These are phyloP conservation scores for Leishmania martiniquensis DNA, from an alignment of 208 protist genomes.

Conservation along the genomic window DNA sequence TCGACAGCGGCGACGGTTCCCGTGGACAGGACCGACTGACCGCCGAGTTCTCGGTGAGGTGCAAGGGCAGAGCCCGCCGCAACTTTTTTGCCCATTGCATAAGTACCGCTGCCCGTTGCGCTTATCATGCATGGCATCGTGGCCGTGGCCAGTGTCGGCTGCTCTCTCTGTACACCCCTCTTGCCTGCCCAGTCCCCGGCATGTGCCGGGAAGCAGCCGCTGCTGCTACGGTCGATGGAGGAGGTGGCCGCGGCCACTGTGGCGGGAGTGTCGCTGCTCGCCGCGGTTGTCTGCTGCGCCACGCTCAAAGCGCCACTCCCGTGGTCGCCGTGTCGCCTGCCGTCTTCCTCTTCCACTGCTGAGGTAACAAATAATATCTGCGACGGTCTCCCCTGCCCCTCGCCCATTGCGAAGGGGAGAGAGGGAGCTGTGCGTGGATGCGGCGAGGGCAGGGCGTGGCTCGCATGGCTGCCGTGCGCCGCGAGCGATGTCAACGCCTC, in stretches of 20 bases:
- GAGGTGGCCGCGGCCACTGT: neutral
- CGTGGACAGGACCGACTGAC: neutral
- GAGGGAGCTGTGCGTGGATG: neutral
- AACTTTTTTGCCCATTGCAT: neutral
- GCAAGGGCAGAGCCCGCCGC: neutral
- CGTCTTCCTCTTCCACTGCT: neutral
- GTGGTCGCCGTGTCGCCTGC: neutral
- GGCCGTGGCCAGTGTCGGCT: neutral
- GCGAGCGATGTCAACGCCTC: constrained; percentile 4
- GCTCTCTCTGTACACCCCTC: neutral
- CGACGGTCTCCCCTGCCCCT: neutral
- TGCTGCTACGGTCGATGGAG: constrained; percentile 10
- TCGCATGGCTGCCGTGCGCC: constrained; percentile 6
- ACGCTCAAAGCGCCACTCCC: neutral
- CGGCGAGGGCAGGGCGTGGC: constrained; percentile 14
- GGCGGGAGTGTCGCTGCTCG: neutral
- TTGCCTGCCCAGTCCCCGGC: neutral
- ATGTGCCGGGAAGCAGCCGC: neutral
- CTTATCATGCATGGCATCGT: neutral
- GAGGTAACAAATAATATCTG: neutral
- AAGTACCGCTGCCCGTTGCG: neutral
- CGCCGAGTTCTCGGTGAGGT: neutral
- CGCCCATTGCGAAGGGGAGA: neutral
- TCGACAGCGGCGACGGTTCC: neutral
- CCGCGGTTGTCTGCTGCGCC: neutral